Evolutionary conservation across 2,329 filamentous ascomycete genomes (phyloP).

Genomic region (Paraconiothyrium sp.): DNA sequence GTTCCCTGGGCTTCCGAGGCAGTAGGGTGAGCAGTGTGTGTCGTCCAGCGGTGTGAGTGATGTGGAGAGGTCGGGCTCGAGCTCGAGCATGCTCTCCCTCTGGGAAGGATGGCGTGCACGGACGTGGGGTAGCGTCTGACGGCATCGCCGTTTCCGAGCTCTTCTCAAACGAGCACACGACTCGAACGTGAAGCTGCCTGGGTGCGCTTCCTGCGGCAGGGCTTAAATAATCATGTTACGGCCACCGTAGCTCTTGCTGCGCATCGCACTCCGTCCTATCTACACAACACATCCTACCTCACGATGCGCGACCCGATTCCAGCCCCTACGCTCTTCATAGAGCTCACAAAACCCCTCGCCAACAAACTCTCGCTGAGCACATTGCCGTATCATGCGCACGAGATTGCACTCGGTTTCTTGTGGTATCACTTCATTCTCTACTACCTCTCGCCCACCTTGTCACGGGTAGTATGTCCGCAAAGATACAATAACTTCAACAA

Average conservation of each 20-base stretch:
- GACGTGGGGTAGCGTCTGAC: slow-evolving; percentile 13
- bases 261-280: slow-evolving; percentile 3
- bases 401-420: slow-evolving; percentile 72
- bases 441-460: slow-evolving; percentile 73
- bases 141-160: slow-evolving; percentile 22
- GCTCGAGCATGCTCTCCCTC: not conserved
- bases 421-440: slow-evolving; percentile 75
- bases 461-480: slow-evolving; percentile 67
- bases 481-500: slow-evolving; percentile 70
- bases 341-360: slow-evolving; percentile 70
- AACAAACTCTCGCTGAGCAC: slow-evolving; percentile 69
- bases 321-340: slow-evolving; percentile 64
- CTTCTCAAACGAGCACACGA: slow-evolving; percentile 20
- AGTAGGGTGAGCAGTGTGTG: not conserved
- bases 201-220: slow-evolving; percentile 2
- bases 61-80: not conserved
- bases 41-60: not conserved
- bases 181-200: slow-evolving; percentile 3
- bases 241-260: slow-evolving; percentile 15
- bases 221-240: slow-evolving; percentile 14
- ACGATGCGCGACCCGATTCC: slow-evolving; percentile 79
- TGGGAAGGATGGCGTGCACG: slow-evolving; percentile 12
- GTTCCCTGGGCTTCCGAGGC: not conserved
- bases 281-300: slow-evolving; percentile 10
- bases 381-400: slow-evolving; percentile 80